phyloP scores from a whole-genome alignment of 1,139 yeast species.

The Candida neerlandica region DNA sequence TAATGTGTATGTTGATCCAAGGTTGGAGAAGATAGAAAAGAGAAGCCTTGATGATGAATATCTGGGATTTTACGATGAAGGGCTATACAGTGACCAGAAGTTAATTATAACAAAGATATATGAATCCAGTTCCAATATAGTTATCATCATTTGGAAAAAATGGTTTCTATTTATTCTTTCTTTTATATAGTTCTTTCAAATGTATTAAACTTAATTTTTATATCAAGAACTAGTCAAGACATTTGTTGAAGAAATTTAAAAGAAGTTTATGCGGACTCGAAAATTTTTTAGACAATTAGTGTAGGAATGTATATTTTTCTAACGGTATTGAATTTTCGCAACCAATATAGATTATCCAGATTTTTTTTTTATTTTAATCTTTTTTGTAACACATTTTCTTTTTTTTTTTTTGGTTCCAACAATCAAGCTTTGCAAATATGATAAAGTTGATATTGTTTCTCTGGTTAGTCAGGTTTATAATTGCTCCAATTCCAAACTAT shows the following conservation, averaged over 20 bases:
- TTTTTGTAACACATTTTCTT: conserved; percentile 2
- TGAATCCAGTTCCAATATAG: neutral
- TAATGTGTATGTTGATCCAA: conserved; percentile 6
- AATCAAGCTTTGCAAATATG: conserved; percentile 1
- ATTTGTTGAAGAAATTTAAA: no score
- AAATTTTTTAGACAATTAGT: no score
- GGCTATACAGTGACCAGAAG: neutral
- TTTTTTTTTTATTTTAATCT: neutral
- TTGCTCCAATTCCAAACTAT: conserved; percentile 3
- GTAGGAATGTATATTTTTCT: neutral
- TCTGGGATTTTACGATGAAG: neutral
- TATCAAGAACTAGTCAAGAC: no score
- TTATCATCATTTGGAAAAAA: neutral
- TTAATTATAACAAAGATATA: neutral
- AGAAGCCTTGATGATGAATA: neutral
- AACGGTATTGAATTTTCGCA: conserved; percentile 1
- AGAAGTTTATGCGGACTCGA: no score
- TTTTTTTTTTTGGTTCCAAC: neutral
- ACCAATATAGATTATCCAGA: neutral
- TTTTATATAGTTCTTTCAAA: neutral
- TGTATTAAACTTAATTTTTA: no score
- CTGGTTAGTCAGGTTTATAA: neutral
- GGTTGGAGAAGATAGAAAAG: neutral
- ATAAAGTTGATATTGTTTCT: conserved; percentile 8
- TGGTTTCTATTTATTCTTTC: neutral